These are phyloP conservation scores for Oidium heveae DNA, from an alignment of 2,329 filamentous ascomycete genomes.

Conservation along the genomic window DNA sequence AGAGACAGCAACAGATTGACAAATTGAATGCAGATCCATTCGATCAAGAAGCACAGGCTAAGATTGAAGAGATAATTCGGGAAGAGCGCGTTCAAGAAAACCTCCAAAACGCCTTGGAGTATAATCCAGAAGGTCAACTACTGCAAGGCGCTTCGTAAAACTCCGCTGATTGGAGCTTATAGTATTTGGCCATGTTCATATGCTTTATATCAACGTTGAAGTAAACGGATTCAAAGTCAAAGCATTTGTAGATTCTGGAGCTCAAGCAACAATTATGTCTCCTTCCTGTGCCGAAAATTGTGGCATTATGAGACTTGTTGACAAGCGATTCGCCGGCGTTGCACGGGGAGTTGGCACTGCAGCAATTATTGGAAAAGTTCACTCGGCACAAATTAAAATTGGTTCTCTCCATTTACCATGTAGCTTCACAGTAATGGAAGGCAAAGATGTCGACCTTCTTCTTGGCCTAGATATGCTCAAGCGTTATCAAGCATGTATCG, in stretches of 20 bases:
- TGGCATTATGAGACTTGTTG: slow-evolving; percentile 87
- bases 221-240: slow-evolving; percentile 86
- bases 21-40: slow-evolving; percentile 84
- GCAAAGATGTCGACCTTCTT: slow-evolving; percentile 81
- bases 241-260: slow-evolving; percentile 89
- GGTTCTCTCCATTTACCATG: slow-evolving; percentile 69
- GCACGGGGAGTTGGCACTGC: slow-evolving; percentile 87
- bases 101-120: slow-evolving; percentile 83
- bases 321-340: slow-evolving; percentile 74
- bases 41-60: slow-evolving; percentile 69
- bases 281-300: slow-evolving; percentile 75
- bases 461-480: slow-evolving; percentile 93
- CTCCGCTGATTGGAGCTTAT: background rate
- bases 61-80: slow-evolving; percentile 92
- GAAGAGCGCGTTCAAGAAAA: slow-evolving; percentile 90
- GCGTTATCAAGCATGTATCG: slow-evolving; percentile 79
- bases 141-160: background rate
- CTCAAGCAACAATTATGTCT: slow-evolving; percentile 97
- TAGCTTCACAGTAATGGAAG: slow-evolving; percentile 98
- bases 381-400: slow-evolving; percentile 86
- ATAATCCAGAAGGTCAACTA: slow-evolving; percentile 72
- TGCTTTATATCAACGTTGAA: slow-evolving; percentile 88
- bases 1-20: slow-evolving; percentile 62
- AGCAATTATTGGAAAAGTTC: slow-evolving; percentile 79
- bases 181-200: slow-evolving; percentile 88